These are phyloP conservation scores for Apiospora marii DNA, from an alignment of 2,329 filamentous ascomycete genomes.

Conservation along the genomic window DNA sequence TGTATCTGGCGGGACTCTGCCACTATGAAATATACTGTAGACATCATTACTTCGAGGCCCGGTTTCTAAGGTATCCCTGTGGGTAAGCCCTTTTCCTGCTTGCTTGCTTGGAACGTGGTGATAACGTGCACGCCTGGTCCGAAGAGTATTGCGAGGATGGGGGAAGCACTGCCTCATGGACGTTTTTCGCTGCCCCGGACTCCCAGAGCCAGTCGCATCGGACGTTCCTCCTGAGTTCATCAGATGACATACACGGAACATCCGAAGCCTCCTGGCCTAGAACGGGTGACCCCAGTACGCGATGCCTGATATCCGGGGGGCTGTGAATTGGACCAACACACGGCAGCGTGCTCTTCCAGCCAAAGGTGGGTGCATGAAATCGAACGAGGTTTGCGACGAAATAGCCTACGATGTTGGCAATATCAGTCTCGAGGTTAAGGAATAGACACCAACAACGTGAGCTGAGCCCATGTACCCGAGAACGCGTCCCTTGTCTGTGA, in stretches of 20 bases:
- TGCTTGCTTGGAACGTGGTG: neutral
- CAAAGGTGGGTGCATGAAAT: neutral
- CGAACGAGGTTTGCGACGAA: conserved; percentile 10
- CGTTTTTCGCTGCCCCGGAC: conserved; percentile 1
- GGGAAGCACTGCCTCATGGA: neutral
- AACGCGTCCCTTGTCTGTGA: neutral
- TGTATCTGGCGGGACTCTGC: neutral
- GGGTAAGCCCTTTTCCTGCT: neutral
- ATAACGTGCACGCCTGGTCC: neutral
- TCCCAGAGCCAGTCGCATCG: neutral
- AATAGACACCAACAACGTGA: neutral
- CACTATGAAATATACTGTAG: neutral
- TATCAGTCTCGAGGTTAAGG: neutral
- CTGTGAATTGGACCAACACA: neutral
- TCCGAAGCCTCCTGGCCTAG: neutral
- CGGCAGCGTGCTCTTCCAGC: neutral
- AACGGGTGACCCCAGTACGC: neutral
- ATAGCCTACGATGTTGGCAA: neutral
- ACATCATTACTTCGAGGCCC: neutral
- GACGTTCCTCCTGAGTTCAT: neutral
- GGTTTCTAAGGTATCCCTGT: conserved; percentile 1
- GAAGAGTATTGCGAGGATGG: neutral
- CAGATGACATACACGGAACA: conserved; percentile 11
- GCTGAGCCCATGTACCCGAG: neutral
- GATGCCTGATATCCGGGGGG: neutral